Conservation (phyloP, 1,139 yeast species). For the Blastobotrys arbuscula region DNA sequence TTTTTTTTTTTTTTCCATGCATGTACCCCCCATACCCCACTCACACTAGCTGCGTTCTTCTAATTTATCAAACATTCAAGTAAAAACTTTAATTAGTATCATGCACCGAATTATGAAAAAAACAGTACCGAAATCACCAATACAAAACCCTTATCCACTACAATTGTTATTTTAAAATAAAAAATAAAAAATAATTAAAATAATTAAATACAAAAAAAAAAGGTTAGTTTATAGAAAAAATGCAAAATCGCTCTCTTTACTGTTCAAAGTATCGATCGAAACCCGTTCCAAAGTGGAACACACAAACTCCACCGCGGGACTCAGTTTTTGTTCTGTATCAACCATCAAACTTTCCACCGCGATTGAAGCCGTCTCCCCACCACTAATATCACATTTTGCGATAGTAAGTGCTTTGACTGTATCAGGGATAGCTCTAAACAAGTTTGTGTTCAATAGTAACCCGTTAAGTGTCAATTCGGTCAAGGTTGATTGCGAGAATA, state of each 20-base stretch:
- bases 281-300: conserved; percentile 5
- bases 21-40: no score
- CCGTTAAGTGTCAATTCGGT: conserved; percentile 3
- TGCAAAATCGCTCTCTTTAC: neutral
- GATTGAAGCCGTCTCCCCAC: conserved; percentile 2
- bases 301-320: conserved; percentile 2
- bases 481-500: neutral
- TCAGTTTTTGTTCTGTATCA: conserved; percentile 9
- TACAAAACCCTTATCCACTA: no score
- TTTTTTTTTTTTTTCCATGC: no score
- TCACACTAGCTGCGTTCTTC: no score
- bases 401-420: conserved; percentile 4
- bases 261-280: neutral
- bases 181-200: neutral
- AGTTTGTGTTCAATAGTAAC: conserved; percentile 3
- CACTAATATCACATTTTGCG: conserved; percentile 9
- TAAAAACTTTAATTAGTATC: no score
- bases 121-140: no score
- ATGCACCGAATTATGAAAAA: no score
- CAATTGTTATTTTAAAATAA: no score
- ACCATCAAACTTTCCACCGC: conserved; percentile 5
- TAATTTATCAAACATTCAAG: no score
- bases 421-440: conserved; percentile 7
- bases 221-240: neutral
- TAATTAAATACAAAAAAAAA: neutral